These are phyloP conservation scores for Luzula sylvatica DNA, from an alignment of 176 grass and related monocot species.

Conservation along the genomic window DNA sequence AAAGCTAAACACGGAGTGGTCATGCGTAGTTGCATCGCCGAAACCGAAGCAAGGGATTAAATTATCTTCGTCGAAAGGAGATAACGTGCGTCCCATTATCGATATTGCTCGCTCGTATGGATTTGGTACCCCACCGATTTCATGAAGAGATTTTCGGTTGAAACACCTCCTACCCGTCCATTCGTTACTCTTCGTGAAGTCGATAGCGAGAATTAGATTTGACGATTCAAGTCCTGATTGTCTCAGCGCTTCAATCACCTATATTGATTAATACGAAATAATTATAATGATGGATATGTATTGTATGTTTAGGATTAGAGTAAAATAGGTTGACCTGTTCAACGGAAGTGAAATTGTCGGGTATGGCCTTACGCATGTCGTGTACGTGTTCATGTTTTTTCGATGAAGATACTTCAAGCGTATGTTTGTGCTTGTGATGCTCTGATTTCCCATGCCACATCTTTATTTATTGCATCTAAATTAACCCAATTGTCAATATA, in stretches of 20 bases:
- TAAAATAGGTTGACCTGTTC: constrained; percentile 54
- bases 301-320: neutral
- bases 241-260: constrained; percentile 69
- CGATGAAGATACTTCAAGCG: constrained; percentile 25
- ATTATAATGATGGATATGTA: neutral
- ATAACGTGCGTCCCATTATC: constrained; percentile 87
- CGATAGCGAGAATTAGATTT: constrained; percentile 85
- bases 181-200: constrained; percentile 99
- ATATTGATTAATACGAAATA: neutral
- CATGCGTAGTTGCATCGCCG: constrained; percentile 83
- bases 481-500: neutral
- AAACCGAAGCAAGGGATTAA: constrained; percentile 97
- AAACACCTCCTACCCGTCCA: constrained; percentile 87
- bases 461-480: constrained; percentile 1
- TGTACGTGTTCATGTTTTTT: constrained; percentile 27
- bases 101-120: constrained; percentile 98
- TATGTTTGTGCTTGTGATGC: constrained; percentile 35
- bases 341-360: constrained; percentile 71
- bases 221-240: constrained; percentile 93
- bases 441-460: constrained; percentile 43
- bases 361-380: constrained; percentile 40
- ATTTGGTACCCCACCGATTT: constrained; percentile 47
- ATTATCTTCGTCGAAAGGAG: constrained; percentile 98
- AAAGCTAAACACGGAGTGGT: constrained; percentile 86
- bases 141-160: constrained; percentile 71